Conservation (phyloP, 2,329 filamentous ascomycete genomes). For the Hypocrella siamensis region DNA sequence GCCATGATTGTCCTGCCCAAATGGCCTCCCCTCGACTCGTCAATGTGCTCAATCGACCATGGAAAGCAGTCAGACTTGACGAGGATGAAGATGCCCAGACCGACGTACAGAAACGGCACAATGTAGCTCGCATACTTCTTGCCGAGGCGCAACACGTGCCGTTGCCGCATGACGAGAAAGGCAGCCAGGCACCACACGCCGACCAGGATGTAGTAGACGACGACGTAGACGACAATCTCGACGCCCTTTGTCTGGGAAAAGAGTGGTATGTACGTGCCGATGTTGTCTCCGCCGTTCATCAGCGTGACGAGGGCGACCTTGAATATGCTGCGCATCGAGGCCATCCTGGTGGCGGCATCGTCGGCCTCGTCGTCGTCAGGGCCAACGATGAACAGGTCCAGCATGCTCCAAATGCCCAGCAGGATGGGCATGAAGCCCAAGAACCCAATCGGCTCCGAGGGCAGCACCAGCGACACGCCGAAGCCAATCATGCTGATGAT, state of each 20-base stretch:
- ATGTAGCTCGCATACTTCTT: constrained; percentile 10
- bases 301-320: constrained; percentile 16
- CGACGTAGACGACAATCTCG: constrained; percentile 17
- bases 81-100: constrained; percentile 16
- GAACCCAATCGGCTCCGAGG: constrained; percentile 18
- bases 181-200: constrained; percentile 15
- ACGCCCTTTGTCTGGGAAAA: constrained; percentile 15
- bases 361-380: constrained; percentile 6
- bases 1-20: constrained; percentile 6
- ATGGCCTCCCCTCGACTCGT: constrained; percentile 5
- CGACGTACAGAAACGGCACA: constrained; percentile 17
- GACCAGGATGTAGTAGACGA: constrained; percentile 16
- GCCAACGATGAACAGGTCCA: constrained; percentile 7
- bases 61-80: constrained; percentile 16
- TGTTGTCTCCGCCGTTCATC: constrained; percentile 20
- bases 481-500: constrained; percentile 19
- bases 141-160: constrained; percentile 11
- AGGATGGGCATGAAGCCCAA: constrained; percentile 17
- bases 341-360: constrained; percentile 3
- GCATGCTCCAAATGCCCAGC: constrained; percentile 15
- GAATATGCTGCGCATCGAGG: constrained; percentile 8
- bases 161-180: constrained; percentile 15
- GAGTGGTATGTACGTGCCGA: constrained; percentile 18
- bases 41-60: constrained; percentile 16
- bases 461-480: constrained; percentile 13